Base-by-base conservation (phyloP, 495 filamentous ascomycete species). In the Penicillium argentinense region DNA sequence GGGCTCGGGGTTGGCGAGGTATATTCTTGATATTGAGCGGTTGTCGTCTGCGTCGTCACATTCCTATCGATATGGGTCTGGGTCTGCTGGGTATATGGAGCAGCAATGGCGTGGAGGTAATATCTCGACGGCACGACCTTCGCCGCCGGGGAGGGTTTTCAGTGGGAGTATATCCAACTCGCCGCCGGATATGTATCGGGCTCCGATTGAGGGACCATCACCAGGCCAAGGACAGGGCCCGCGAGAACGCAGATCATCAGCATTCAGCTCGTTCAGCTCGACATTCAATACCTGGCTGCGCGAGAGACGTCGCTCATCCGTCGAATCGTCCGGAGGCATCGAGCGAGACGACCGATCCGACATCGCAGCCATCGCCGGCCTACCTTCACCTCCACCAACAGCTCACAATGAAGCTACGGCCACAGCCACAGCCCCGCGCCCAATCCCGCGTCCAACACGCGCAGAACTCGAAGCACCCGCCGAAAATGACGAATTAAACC, bases 261-360 rank as follows among this genome's bases (percentile, higher is more conserved):
- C 24, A 6, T 26, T 45, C 13, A 30, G 29, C 16, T 45, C 42
- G 8, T n/a, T 45, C 30, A 34, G 29, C 19, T 45, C 37, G 12
- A 36, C 33, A 9, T 36, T 36, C 16, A 36, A 21, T 26, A 26
- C 25, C 16, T 36, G 33, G 33, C 9, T 36, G 2, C 17, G 33
- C 6, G 33, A 36, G 9, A 16, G 33, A 33, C 30, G 30, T 14
- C 11, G 30, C 9, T 33, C 30, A 4, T 33, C 30, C 30, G 33
- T 19, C 2, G 17, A 36, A 8, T 18, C 33, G 7, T 19, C 4
- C 17, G 17, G 21, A 12, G 9, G 33, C 18, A 21, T 8, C 8
- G 33, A 36, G 9, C 12, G 13, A 33, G 29, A 33, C 9, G 29
- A 33, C 9, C 12, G 29, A 4, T 33, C 29, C 12, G 12, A 16